Base-by-base conservation (phyloP, 192 early-diverging fungal genomes). In the Tieghemiomyces parasiticus region DNA sequence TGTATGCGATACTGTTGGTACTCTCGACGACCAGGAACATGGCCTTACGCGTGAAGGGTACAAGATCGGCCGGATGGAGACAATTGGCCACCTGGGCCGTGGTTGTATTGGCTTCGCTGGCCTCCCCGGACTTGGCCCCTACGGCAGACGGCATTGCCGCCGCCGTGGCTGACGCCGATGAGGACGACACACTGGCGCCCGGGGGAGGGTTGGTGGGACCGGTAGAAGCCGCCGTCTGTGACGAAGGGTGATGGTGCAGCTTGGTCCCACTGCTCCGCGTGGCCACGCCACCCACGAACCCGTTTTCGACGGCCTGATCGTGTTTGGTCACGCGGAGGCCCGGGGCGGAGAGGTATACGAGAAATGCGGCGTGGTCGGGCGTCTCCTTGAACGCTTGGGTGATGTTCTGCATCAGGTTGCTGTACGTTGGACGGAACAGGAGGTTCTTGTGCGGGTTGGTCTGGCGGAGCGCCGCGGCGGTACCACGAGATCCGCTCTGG, bases 21-120 rank as follows among this genome's bases (percentile, higher is more conserved):
- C 92, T 94, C 63, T 99, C 95, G 20, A 99, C 78, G 55, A 99
- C 79, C 24, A 97, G 65, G 61, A 96, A 97, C 62, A 99, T 72
- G 6, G 95, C 89, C 59, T 97, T 95, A 52, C 95, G 76, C 44
- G 93, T 93, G 59, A 92, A 96, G 0, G 95, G 95, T 12, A 95
- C 65, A 31, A 99, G 74, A 61, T 99, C 95, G 2, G 78, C 76
- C 3, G 95, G 93, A 61, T 93, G 89, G 22, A 96, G 71, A 25
- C 88, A 85, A 67, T 93, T 85, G 62, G 78, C 71, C 28, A 89
- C 66, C 45, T 71, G 64, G 65, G 65, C 71, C n/a, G n/a, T n/a
- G n/a, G n/a, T n/a, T n/a, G n/a, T n/a, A n/a, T n/a, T n/a, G n/a
- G 58, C 33, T 10, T 53, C 54, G 35, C 62, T 63, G 46, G 67